phyloP scores from a whole-genome alignment of 2,329 filamentous ascomycete genomes.

The Diaporthe sp. region DNA sequence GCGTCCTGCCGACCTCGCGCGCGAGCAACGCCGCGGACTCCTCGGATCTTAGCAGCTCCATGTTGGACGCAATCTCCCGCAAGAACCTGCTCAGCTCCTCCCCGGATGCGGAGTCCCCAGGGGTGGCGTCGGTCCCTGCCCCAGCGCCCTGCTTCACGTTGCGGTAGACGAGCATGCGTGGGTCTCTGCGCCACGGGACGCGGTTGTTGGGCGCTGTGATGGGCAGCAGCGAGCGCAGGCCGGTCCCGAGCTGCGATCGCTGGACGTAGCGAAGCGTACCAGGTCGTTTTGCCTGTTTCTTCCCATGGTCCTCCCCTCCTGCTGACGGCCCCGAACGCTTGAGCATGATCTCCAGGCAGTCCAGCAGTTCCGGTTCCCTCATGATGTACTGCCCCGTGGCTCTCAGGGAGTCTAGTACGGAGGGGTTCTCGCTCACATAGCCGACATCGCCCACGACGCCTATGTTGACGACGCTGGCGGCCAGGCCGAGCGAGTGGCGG shows the following conservation, averaged over 20 bases:
- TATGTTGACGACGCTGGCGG: slow-evolving; percentile 52
- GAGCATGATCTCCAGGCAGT: slow-evolving; percentile 42
- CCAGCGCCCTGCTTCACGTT: slow-evolving; percentile 27
- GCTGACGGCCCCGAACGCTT: not conserved
- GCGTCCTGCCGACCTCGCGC: slow-evolving; percentile 31
- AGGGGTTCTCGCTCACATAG: slow-evolving; percentile 43
- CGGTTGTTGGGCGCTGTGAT: slow-evolving; percentile 31
- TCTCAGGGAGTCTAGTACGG: slow-evolving; percentile 43
- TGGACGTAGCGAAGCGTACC: not conserved
- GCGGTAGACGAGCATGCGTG: slow-evolving; percentile 34
- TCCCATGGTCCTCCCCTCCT: not conserved
- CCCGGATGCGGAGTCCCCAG: not conserved
- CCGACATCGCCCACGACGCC: slow-evolving; percentile 48
- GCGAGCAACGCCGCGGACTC: slow-evolving; percentile 29
- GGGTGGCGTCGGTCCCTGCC: not conserved
- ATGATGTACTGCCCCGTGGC: slow-evolving; percentile 43
- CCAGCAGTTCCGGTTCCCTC: slow-evolving; percentile 44
- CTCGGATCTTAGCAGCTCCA: slow-evolving; percentile 11
- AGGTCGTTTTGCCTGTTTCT: not conserved
- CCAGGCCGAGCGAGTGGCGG: slow-evolving; percentile 47
- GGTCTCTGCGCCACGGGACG: slow-evolving; percentile 26
- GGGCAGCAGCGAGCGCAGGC: slow-evolving; percentile 11
- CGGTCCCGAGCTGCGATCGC: slow-evolving; percentile 3
- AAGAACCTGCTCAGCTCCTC: slow-evolving; percentile 28
- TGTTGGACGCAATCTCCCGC: not conserved